These are phyloP conservation scores for Leptomonas pyrrhocoris DNA, from an alignment of 208 protist genomes.

Conservation along the genomic window DNA sequence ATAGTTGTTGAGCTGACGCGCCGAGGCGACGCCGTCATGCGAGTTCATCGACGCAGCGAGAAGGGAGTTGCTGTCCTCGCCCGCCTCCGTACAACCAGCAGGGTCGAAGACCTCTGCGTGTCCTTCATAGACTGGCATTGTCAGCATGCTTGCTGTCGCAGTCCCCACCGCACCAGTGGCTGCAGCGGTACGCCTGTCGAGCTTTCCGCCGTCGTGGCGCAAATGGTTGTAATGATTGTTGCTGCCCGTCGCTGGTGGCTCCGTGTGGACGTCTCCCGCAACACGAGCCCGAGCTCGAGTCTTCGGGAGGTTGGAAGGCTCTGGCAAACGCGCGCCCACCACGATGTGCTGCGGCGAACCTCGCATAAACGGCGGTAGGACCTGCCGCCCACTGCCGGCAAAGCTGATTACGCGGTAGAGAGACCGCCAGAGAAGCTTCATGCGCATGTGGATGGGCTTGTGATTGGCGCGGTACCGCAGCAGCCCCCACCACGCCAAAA, in stretches of 20 bases:
- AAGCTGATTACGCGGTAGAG: slow-evolving; percentile 67
- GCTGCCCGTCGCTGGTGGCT: not conserved
- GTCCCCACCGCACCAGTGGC: not conserved
- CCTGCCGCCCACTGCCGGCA: slow-evolving; percentile 24
- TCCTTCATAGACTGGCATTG: not conserved
- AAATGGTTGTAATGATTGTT: not conserved
- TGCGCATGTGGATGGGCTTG: slow-evolving; percentile 48
- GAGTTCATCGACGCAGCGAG: slow-evolving; percentile 10
- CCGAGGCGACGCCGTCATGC: slow-evolving; percentile 6
- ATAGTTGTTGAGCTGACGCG: slow-evolving; percentile 53
- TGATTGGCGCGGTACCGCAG: slow-evolving; percentile 38
- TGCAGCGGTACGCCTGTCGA: too few relatives aligned
- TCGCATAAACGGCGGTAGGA: slow-evolving; percentile 15
- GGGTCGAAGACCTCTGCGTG: slow-evolving; percentile 7
- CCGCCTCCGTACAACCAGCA: slow-evolving; percentile 8
- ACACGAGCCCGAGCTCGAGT: not conserved
- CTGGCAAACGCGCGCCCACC: not conserved
- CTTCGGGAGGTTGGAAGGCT: not conserved
- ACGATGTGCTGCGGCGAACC: not conserved
- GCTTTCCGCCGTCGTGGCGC: not conserved
- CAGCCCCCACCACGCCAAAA: slow-evolving; percentile 33
- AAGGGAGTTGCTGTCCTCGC: slow-evolving; percentile 9
- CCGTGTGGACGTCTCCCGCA: not conserved
- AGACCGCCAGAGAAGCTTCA: slow-evolving; percentile 70
- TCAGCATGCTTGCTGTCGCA: too few relatives aligned